A percentile compares a stretch with the other conserved stretches of the same genome.
These are phyloP conservation scores for Albophoma yamanashiensis DNA, from an alignment of 2,329 filamentous ascomycete genomes.

Conservation along the genomic window DNA sequence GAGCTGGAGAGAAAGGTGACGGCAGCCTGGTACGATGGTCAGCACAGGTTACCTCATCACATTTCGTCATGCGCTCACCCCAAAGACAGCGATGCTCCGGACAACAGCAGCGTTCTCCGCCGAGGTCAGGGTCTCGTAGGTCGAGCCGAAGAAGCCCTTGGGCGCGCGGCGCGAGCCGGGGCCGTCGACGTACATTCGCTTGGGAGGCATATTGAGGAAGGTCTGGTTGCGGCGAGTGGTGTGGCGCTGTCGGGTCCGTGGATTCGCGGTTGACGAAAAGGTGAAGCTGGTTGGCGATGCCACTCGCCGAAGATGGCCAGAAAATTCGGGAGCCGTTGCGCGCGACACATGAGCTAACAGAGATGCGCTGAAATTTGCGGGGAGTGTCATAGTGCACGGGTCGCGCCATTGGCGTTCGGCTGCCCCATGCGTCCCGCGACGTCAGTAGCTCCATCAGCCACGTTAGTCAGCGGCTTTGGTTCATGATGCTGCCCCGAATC, in stretches of 20 bases:
- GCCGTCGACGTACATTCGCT: constrained; percentile 43
- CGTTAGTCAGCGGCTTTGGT: neutral
- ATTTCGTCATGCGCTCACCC: constrained; percentile 37
- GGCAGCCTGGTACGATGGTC: constrained; percentile 5
- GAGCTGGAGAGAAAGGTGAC: constrained; percentile 58
- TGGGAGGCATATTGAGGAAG: constrained; percentile 45
- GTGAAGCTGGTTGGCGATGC: neutral
- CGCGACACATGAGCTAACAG: neutral
- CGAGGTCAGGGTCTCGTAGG: constrained; percentile 53
- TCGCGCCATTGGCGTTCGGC: neutral
- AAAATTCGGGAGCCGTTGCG: neutral
- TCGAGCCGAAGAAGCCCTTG: constrained; percentile 42
- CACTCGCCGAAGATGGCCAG: neutral
- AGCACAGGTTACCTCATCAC: neutral
- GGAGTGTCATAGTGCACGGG: neutral
- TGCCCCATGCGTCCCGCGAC: neutral
- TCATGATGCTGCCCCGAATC: neutral
- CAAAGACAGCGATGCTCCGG: constrained; percentile 56
- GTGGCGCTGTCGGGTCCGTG: neutral
- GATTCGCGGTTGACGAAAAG: neutral
- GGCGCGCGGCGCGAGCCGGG: constrained; percentile 28
- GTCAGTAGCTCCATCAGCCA: constrained; percentile 3
- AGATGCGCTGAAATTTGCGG: neutral
- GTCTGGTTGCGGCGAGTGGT: neutral
- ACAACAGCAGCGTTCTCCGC: constrained; percentile 61